Evolutionary conservation across 2,329 filamentous ascomycete genomes (phyloP), one percentile per base, ranked within the genome.

Genomic region (Fusarium sp.): DNA sequence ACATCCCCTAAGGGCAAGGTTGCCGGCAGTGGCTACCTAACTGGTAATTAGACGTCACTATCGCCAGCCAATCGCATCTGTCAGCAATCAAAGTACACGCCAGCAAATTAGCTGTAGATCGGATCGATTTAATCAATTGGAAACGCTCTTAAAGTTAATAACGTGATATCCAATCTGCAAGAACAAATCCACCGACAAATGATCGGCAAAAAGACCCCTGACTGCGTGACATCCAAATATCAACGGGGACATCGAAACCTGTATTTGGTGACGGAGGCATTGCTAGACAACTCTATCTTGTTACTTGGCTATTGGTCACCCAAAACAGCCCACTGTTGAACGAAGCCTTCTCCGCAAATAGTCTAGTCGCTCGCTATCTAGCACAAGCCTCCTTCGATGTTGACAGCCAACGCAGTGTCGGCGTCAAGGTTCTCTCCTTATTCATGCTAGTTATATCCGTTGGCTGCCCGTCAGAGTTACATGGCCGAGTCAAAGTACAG

Each of bases 181-280:
- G n/a, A n/a, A 40, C n/a, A 42, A 21, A 17, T 24, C 21, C 36
- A 42, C 28, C 26, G 14, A 28, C 31, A 45, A 44, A 45, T 57
- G 60, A 63, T 63, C 50, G 38, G 21, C 50, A 56, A 49, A 31
- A 62, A 17, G 24, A 63, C 58, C 57, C 60, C 50, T 63, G 60
- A 40, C 28, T 49, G 36, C 19, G 40, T 58, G 43, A 50, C 58
- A 62, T 59, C 40, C 45, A 40, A 31, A 39, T 19, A 31, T 44
- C 38, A 46, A 57, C 45, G 21, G 33, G 26, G 46, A 15, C 46
- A 38, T 57, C 28, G 22, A 22, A 42, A 42, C 39, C 46, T 57
- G 36, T 52, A 53, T 36, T 43, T 53, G 28, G 46, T 54, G 40
- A 42, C 40, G 21, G 40, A 42, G 21, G 21, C 40, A 42, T 42